Conservation (phyloP, 352 stramenopile species). For the Phytophthora pinifolia region DNA sequence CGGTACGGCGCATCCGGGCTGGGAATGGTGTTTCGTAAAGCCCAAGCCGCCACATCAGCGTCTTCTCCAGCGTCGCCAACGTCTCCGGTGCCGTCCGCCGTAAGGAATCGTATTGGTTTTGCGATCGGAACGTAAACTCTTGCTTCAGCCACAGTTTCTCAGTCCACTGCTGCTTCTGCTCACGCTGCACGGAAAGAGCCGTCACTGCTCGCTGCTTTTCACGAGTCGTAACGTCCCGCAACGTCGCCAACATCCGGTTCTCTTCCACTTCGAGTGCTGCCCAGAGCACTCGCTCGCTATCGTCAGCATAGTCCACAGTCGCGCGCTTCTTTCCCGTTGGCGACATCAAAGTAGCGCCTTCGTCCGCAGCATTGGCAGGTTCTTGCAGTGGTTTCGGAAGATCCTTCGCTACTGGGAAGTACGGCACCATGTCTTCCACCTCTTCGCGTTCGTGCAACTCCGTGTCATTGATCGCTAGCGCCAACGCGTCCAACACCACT, state of each 20-base stretch:
- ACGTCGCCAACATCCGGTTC: conserved; percentile 65
- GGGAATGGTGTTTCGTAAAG: conserved; percentile 69
- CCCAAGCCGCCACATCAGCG: conserved; percentile 50
- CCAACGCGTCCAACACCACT: conserved; percentile 57
- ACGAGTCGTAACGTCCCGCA: conserved; percentile 46
- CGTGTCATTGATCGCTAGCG: conserved; percentile 61
- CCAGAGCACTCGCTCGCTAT: conserved; percentile 58
- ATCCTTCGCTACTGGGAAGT: conserved; percentile 68
- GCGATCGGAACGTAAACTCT: conserved; percentile 69
- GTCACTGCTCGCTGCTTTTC: conserved; percentile 39
- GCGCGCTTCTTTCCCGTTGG: conserved; percentile 17
- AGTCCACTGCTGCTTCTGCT: conserved; percentile 50
- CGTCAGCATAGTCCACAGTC: conserved; percentile 37
- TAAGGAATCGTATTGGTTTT: conserved; percentile 54
- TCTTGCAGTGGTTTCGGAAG: conserved; percentile 26
- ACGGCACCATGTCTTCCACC: conserved; percentile 59
- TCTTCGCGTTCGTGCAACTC: conserved; percentile 79
- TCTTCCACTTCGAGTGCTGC: conserved; percentile 83
- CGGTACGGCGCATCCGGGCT: conserved; percentile 51
- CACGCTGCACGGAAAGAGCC: conserved; percentile 13
- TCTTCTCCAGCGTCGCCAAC: conserved; percentile 30
- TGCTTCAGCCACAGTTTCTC: conserved; percentile 59
- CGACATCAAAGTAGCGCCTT: conserved; percentile 19
- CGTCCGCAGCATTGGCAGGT: conserved; percentile 5
- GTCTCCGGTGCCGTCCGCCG: conserved; percentile 28